phyloP scores from a whole-genome alignment of 2,329 filamentous ascomycete species.

The Fusarium coffeatum region DNA sequence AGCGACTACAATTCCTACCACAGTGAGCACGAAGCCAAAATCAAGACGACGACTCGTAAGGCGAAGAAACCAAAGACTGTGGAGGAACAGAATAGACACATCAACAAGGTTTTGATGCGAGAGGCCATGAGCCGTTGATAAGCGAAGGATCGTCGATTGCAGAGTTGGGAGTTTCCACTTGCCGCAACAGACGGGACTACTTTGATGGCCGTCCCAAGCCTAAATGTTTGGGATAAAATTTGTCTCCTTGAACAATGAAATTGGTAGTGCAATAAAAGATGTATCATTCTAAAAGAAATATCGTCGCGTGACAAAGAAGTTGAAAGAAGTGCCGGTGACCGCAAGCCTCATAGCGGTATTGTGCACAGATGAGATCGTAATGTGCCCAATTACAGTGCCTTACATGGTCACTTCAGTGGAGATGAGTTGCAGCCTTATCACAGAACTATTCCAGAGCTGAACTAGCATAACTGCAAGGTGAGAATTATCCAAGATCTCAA shows the following conservation, averaged over 20 bases:
- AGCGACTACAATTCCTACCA: too few relatives aligned
- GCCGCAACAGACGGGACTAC: not conserved
- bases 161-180: not conserved
- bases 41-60: not conserved
- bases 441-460: not conserved
- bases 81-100: constrained; percentile 10
- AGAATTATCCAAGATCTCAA: not conserved
- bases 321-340: too few relatives aligned
- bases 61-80: not conserved
- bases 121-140: not conserved
- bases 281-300: too few relatives aligned
- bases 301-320: too few relatives aligned
- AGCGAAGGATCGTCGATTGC: not conserved
- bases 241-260: not conserved
- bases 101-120: constrained; percentile 13
- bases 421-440: not conserved
- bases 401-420: not conserved
- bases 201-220: not conserved
- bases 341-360: not conserved
- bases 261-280: not conserved
- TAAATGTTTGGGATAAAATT: too few relatives aligned
- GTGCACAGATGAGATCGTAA: not conserved
- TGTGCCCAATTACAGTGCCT: not conserved
- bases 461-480: not conserved
- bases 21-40: fast-evolving